Percentiles rank a stretch among this genome's conserved stretches.
Evolutionary conservation across 140 eudicot species (phyloP).

Genomic region (Oenanthe javanica): DNA sequence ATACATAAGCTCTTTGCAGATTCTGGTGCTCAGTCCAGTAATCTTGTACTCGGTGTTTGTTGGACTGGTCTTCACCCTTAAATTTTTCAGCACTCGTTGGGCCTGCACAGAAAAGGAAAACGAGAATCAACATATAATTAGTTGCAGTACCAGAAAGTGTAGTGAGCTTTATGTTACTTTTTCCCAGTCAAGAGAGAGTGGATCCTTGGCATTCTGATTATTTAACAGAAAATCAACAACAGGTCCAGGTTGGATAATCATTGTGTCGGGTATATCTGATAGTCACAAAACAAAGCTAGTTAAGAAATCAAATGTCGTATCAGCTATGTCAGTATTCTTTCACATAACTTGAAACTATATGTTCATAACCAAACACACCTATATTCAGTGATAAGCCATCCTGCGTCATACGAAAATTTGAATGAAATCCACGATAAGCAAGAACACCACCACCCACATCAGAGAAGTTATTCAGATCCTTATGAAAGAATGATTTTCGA

Average conservation of each 20-base stretch:
- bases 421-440: slow-evolving; percentile 68
- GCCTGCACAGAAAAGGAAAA: slow-evolving; percentile 32
- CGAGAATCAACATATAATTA: not conserved
- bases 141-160: not conserved
- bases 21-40: slow-evolving; percentile 49
- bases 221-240: too few species aligned
- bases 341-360: not conserved
- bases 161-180: not conserved
- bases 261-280: slow-evolving; percentile 27
- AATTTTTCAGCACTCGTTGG: slow-evolving; percentile 38
- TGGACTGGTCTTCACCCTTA: slow-evolving; percentile 39
- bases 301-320: not conserved
- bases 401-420: slow-evolving; percentile 62
- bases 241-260: not conserved
- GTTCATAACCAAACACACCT: slow-evolving; percentile 26
- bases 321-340: not conserved
- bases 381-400: slow-evolving; percentile 60
- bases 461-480: too few species aligned
- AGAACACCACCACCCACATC: slow-evolving; percentile 34
- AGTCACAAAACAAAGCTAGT: not conserved
- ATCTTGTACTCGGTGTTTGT: slow-evolving; percentile 45
- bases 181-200: too few species aligned
- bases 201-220: too few species aligned
- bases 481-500: too few species aligned
- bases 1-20: slow-evolving; percentile 51